Conservation (phyloP, 2,329 filamentous ascomycete genomes). For the Monilinia fructicola region DNA sequence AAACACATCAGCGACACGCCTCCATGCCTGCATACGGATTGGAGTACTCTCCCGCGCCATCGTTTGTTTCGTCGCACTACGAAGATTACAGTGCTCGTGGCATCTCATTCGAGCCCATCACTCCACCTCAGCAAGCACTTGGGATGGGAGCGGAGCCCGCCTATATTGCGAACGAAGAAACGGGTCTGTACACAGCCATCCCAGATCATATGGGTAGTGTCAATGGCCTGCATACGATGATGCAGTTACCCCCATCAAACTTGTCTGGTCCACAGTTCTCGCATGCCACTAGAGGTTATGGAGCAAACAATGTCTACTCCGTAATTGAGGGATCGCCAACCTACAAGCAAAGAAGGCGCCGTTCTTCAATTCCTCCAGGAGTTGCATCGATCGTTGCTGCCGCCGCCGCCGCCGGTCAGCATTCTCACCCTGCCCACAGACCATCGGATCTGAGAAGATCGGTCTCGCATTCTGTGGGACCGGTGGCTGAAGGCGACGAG, state of each 20-base stretch:
- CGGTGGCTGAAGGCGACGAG: constrained; percentile 77
- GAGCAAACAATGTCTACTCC: constrained; percentile 79
- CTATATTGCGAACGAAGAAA: constrained; percentile 98
- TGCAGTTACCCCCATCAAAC: constrained; percentile 85
- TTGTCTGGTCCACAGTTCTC: constrained; percentile 77
- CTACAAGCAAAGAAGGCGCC: constrained; percentile 93
- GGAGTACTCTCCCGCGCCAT: constrained; percentile 96
- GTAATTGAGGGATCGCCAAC: constrained; percentile 97
- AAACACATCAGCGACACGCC: constrained; percentile 86
- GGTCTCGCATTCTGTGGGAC: constrained; percentile 82
- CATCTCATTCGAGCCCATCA: constrained; percentile 94
- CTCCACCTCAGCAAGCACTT: constrained; percentile 86
- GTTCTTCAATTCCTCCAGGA: constrained; percentile 86
- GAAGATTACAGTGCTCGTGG: constrained; percentile 97
- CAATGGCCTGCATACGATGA: constrained; percentile 79
- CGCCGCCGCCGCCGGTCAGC: constrained; percentile 47
- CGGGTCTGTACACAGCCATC: constrained; percentile 90
- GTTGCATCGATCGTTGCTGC: constrained; percentile 68
- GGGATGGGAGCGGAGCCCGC: constrained; percentile 83
- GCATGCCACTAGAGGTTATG: constrained; percentile 65
- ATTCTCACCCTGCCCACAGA: constrained; percentile 64
- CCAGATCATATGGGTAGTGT: constrained; percentile 77
- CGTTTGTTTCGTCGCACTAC: constrained; percentile 97
- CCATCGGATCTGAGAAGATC: constrained; percentile 91
- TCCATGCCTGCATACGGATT: constrained; percentile 97